phyloP scores from a whole-genome alignment of 2,329 filamentous ascomycete genomes.

The Sporothrix phasma region DNA sequence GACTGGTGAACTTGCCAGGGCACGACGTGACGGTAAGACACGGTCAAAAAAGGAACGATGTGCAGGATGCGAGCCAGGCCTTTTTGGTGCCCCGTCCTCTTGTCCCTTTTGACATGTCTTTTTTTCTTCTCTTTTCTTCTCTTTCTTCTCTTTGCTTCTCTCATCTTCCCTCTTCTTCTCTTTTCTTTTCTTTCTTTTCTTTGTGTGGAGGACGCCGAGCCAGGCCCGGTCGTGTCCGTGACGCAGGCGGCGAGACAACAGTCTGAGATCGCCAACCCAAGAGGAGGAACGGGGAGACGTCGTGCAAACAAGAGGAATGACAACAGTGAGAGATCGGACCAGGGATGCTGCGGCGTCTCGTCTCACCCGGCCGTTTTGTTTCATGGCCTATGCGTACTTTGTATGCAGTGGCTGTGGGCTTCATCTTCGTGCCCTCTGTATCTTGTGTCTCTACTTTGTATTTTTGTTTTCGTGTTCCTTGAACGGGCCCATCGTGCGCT shows the following conservation, averaged over 20 bases:
- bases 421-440: background rate
- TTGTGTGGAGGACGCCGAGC: background rate
- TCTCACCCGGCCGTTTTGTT: slow-evolving; percentile 11
- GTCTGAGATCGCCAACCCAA: slow-evolving; percentile 3
- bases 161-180: background rate
- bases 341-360: background rate
- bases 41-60: background rate
- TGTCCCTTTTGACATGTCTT: no score
- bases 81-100: background rate
- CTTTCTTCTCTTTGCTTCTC: background rate
- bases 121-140: background rate
- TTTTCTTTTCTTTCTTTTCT: background rate
- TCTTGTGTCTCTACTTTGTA: background rate
- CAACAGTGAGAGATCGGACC: background rate
- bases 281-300: background rate
- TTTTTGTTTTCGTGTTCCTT: background rate
- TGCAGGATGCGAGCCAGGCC: background rate
- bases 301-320: background rate
- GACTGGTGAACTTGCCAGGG: background rate
- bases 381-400: slow-evolving; percentile 4
- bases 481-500: background rate
- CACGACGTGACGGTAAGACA: background rate
- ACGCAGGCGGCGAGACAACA: slow-evolving; percentile 8
- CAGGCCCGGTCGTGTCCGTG: background rate
- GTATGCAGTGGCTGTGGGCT: background rate